These are phyloP conservation scores for Ogataea angusta DNA, from an alignment of 805 yeast species.

Conservation along the genomic window DNA sequence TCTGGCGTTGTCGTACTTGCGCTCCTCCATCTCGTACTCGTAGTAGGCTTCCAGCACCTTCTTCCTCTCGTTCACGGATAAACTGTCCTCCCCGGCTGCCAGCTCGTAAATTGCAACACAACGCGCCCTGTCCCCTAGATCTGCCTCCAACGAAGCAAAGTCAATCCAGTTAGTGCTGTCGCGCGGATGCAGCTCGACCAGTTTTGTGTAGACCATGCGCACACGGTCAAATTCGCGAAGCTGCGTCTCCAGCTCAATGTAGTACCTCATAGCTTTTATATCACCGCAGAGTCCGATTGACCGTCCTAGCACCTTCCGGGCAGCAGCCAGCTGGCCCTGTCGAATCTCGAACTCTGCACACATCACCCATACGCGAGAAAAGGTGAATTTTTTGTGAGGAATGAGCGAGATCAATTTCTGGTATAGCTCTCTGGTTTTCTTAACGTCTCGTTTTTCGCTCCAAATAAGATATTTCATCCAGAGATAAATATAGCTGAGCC, in stretches of 20 bases:
- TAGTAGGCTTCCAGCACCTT: constrained; percentile 36
- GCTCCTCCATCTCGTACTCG: constrained; percentile 59
- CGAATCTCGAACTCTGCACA: constrained; percentile 75
- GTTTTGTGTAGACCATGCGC: constrained; percentile 65
- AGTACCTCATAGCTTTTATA: constrained; percentile 53
- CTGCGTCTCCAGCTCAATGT: constrained; percentile 63
- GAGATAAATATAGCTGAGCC: constrained; percentile 69
- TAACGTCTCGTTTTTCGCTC: constrained; percentile 52
- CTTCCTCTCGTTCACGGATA: constrained; percentile 9
- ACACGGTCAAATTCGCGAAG: constrained; percentile 81
- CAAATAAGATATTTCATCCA: constrained; percentile 67
- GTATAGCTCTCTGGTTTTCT: constrained; percentile 50
- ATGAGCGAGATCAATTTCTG: constrained; percentile 43
- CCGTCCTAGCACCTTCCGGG: constrained; percentile 69
- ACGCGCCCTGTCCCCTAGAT: constrained; percentile 65
- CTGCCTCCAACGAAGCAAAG: constrained; percentile 66
- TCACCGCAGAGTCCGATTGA: constrained; percentile 69
- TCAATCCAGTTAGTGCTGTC: constrained; percentile 50
- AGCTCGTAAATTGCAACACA: constrained; percentile 60
- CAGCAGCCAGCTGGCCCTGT: constrained; percentile 44
- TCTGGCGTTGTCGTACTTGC: constrained; percentile 56
- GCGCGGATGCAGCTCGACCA: constrained; percentile 47
- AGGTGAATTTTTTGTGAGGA: constrained; percentile 61
- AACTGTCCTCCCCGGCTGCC: constrained; percentile 33
- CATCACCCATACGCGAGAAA: constrained; percentile 70